A percentile compares a stretch with the other conserved stretches of the same genome.
Conservation (phyloP, 164 flowering plant species). For the Berberis thunbergii region DNA sequence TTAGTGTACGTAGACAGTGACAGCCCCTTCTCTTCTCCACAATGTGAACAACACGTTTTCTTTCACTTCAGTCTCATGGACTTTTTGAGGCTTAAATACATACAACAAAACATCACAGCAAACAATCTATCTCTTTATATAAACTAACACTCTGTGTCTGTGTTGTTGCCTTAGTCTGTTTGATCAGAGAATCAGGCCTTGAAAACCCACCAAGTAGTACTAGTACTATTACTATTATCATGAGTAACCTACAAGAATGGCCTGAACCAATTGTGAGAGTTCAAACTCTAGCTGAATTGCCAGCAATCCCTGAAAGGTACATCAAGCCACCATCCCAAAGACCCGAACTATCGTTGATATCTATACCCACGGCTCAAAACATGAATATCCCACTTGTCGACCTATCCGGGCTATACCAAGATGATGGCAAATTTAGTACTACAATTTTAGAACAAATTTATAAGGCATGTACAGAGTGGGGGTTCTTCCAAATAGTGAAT, state of each 20-base stretch:
- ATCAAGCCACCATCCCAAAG: conserved; percentile 35
- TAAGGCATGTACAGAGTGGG: conserved; percentile 66
- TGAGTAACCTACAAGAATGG: conserved; percentile 21
- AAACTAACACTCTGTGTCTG: no score
- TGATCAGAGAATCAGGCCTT: not conserved
- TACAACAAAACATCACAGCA: no score
- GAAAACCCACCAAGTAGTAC: not conserved
- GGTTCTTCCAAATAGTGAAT: conserved; percentile 64
- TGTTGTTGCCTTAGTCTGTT: not conserved
- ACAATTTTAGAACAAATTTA: conserved; percentile 16
- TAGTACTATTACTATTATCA: not conserved
- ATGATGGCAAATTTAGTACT: not conserved
- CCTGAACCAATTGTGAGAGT: conserved; percentile 54
- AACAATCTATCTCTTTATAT: no score
- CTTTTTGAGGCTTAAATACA: no score
- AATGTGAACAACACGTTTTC: not conserved
- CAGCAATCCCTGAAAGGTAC: conserved; percentile 40
- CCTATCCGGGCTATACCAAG: conserved; percentile 10
- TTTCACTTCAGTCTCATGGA: not conserved
- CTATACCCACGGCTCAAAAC: not conserved
- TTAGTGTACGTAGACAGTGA: not conserved
- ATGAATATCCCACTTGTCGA: conserved; percentile 47
- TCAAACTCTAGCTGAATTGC: conserved; percentile 38
- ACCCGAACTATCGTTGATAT: conserved; percentile 7
- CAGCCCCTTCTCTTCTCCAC: not conserved